Conservation (phyloP, 371 early-diverging fungal genomes). For the Mucor sp. region DNA sequence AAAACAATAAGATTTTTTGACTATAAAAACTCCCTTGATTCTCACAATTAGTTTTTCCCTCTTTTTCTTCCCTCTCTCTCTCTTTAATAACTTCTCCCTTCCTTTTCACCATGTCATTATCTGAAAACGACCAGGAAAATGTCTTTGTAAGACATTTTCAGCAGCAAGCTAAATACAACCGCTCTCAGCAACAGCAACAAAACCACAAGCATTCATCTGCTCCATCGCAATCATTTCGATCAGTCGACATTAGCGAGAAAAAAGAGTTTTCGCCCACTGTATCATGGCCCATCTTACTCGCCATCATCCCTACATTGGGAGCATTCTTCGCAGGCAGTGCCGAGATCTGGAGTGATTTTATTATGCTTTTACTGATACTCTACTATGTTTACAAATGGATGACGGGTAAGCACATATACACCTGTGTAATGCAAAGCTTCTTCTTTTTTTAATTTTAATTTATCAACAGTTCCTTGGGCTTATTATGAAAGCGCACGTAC, state of each 20-base stretch:
- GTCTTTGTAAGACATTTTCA: slow-evolving; percentile 22
- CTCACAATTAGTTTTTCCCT: slow-evolving; percentile 55
- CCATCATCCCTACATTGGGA: slow-evolving; percentile 63
- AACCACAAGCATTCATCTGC: not conserved
- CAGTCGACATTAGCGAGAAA: not conserved
- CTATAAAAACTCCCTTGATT: slow-evolving; percentile 22
- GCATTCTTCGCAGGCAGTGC: slow-evolving; percentile 66
- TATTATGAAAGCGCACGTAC: slow-evolving; percentile 66
- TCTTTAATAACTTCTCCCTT: slow-evolving; percentile 14
- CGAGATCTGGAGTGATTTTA: slow-evolving; percentile 69
- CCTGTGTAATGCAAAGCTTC: not conserved
- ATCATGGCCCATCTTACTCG: slow-evolving; percentile 68
- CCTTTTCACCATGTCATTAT: slow-evolving; percentile 45
- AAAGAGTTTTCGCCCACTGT: slow-evolving; percentile 11
- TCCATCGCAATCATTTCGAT: not conserved
- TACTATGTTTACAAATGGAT: slow-evolving; percentile 72
- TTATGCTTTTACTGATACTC: slow-evolving; percentile 60
- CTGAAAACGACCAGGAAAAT: slow-evolving; percentile 51
- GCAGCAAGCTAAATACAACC: slow-evolving; percentile 39
- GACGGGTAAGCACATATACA: slow-evolving; percentile 51
- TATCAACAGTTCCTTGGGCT: slow-evolving; percentile 61
- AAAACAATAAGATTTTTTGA: not conserved
- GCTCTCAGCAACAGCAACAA: slow-evolving; percentile 27
- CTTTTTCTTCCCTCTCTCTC: slow-evolving; percentile 53
- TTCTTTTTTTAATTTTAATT: not conserved